phyloP scores from a whole-genome alignment of 2,329 filamentous ascomycete genomes.

The Fusarium verticillioides region DNA sequence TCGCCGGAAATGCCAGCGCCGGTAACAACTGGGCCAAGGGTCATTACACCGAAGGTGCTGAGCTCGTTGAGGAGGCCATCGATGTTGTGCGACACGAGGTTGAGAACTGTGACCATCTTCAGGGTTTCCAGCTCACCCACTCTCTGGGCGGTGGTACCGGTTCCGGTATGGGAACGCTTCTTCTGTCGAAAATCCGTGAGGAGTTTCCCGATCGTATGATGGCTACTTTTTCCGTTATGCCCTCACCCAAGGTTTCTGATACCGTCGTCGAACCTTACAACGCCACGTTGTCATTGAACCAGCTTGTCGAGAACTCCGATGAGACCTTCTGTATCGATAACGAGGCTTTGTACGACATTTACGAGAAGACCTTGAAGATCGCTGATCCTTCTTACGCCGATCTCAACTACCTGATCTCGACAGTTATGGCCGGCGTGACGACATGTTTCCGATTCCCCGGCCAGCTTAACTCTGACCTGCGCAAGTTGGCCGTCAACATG shows the following conservation, averaged over 20 bases:
- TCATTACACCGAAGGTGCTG: conserved; percentile 99
- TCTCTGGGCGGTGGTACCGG: conserved; percentile 99
- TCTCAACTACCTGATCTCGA: conserved; percentile 98
- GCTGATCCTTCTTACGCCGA: conserved; percentile 98
- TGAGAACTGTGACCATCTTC: conserved; percentile 98
- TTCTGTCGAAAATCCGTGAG: conserved; percentile 99
- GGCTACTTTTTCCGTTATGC: conserved; percentile 98
- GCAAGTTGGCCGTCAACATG: conserved; percentile 99
- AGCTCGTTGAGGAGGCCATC: conserved; percentile 97
- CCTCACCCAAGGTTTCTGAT: conserved; percentile 99
- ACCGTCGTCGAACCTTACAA: conserved; percentile 99
- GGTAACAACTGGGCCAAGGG: conserved; percentile 99
- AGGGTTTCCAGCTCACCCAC: conserved; percentile 99
- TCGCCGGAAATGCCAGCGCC: conserved; percentile 98
- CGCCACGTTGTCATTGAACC: conserved; percentile 97
- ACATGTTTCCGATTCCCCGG: conserved; percentile 99
- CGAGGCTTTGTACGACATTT: conserved; percentile 99
- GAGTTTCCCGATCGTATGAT: conserved; percentile 99
- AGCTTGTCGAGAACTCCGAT: conserved; percentile 99
- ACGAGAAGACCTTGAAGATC: conserved; percentile 99
- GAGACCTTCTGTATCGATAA: conserved; percentile 99
- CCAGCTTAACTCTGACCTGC: conserved; percentile 99
- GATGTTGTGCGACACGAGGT: conserved; percentile 99
- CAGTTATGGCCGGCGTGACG: conserved; percentile 99
- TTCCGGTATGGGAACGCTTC: conserved; percentile 99